phyloP scores from a whole-genome alignment of 2,329 filamentous ascomycete genomes.

The Ustilaginoidea virens region DNA sequence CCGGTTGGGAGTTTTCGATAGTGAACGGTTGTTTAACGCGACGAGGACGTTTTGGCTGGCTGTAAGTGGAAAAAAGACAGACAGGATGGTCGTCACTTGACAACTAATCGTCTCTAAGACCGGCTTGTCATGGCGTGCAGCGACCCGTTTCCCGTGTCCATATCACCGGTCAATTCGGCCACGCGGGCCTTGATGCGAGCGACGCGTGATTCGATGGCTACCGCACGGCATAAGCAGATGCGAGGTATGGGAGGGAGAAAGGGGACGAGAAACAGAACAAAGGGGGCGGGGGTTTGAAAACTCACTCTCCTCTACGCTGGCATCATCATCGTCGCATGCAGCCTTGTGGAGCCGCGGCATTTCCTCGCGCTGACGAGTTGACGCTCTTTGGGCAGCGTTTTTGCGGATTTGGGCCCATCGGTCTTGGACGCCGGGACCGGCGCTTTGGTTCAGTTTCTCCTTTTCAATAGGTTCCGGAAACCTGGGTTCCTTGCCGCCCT shows the following conservation, averaged over 20 bases:
- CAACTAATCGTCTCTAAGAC: constrained; percentile 8
- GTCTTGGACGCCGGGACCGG: constrained; percentile 37
- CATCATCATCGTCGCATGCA: constrained; percentile 62
- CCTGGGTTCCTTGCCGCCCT: too few species aligned
- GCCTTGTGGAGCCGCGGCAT: constrained; percentile 41
- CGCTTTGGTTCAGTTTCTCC: constrained; percentile 19
- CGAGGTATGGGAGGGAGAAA: too few species aligned
- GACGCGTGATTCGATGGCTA: constrained; percentile 89
- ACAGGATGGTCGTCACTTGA: constrained; percentile 2
- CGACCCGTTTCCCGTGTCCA: constrained; percentile 40
- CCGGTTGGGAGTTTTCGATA: too few species aligned
- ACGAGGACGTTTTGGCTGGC: too few species aligned
- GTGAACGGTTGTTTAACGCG: too few species aligned
- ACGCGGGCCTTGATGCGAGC: constrained; percentile 96
- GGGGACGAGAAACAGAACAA: too few species aligned
- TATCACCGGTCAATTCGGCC: constrained; percentile 79
- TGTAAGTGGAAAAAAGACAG: too few species aligned
- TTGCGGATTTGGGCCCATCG: constrained; percentile 93
- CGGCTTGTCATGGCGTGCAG: constrained; percentile 9
- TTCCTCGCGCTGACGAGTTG: constrained; percentile 49
- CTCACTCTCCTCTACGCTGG: constrained; percentile 90
- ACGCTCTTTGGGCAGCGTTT: constrained; percentile 75
- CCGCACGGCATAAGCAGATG: too few species aligned
- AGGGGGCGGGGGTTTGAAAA: too few species aligned
- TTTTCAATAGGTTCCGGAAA: constrained; percentile 15